Evolutionary conservation across 768 basidiomycete genomes (phyloP).

Genomic region (Trichaptum fuscoviolaceum): DNA sequence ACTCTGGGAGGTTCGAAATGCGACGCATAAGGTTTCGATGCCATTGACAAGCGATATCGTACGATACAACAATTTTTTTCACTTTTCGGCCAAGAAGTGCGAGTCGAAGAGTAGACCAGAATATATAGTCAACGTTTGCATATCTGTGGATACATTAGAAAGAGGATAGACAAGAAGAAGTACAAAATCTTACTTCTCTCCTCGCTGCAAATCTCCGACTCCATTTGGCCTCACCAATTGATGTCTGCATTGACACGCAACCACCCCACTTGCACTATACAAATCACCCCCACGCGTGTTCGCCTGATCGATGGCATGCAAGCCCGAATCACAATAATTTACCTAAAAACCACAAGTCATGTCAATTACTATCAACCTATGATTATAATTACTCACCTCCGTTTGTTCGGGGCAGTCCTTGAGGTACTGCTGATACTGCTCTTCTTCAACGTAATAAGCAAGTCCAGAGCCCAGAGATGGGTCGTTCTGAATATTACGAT

Average conservation of each 20-base stretch:
- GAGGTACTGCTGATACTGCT: conserved; percentile 17
- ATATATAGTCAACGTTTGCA: conserved; percentile 21
- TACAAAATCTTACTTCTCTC: conserved; percentile 18
- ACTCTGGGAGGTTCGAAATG: background rate
- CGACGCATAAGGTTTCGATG: background rate
- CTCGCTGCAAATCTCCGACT: conserved; percentile 21
- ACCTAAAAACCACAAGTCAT: conserved; percentile 6
- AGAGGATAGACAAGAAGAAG: background rate
- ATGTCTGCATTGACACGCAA: conserved; percentile 17
- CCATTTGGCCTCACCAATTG: conserved; percentile 18
- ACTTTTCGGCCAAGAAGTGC: background rate
- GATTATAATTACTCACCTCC: conserved; percentile 17
- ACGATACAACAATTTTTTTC: conserved; percentile 9
- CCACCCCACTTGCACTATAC: conserved; percentile 15
- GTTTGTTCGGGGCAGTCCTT: conserved; percentile 8
- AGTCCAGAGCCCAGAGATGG: conserved; percentile 21
- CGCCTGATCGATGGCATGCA: conserved; percentile 14
- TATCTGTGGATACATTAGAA: conserved; percentile 11
- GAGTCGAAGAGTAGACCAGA: conserved; percentile 4
- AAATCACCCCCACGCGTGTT: conserved; percentile 7
- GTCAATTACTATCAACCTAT: too few species aligned
- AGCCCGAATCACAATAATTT: conserved; percentile 14
- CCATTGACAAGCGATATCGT: conserved; percentile 17
- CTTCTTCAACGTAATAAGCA: conserved; percentile 22
- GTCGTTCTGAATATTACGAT: conserved; percentile 14